Conservation (phyloP, 2,329 filamentous ascomycete genomes). For the Zopfia rhizophila region DNA sequence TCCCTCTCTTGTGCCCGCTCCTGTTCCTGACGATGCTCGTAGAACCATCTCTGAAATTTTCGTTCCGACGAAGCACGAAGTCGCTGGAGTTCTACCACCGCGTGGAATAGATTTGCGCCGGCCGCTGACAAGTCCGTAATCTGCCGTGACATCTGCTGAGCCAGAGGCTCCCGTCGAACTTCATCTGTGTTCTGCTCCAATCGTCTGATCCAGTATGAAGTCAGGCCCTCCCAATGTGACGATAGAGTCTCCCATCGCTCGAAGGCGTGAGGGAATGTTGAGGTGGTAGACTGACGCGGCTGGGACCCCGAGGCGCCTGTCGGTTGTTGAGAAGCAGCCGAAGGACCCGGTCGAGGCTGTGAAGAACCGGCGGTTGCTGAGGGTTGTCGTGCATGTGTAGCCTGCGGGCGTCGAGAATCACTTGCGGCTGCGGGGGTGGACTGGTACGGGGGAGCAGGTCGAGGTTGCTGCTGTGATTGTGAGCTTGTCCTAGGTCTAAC, state of each 20-base stretch:
- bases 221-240: constrained; percentile 97
- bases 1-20: constrained; percentile 86
- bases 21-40: constrained; percentile 88
- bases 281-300: constrained; percentile 55
- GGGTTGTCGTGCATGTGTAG: constrained; percentile 44
- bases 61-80: constrained; percentile 93
- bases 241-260: constrained; percentile 97
- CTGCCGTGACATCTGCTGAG: constrained; percentile 88
- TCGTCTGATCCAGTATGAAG: constrained; percentile 95
- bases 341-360: constrained; percentile 40
- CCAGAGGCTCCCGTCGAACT: constrained; percentile 82
- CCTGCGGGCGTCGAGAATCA: constrained; percentile 43
- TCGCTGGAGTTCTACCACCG: constrained; percentile 93
- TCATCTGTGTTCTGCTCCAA: constrained; percentile 91
- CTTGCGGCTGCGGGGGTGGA: constrained; percentile 31
- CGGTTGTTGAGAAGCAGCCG: constrained; percentile 25
- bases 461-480: constrained; percentile 49
- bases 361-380: constrained; percentile 42
- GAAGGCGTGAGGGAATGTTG: constrained; percentile 93
- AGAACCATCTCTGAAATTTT: constrained; percentile 99
- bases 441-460: constrained; percentile 40
- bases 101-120: constrained; percentile 96
- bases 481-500: constrained; percentile 43
- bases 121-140: constrained; percentile 97
- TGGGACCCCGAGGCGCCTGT: constrained; percentile 34